Conservation (phyloP, 2,329 filamentous ascomycete species). For the Diaporthe velutina region DNA sequence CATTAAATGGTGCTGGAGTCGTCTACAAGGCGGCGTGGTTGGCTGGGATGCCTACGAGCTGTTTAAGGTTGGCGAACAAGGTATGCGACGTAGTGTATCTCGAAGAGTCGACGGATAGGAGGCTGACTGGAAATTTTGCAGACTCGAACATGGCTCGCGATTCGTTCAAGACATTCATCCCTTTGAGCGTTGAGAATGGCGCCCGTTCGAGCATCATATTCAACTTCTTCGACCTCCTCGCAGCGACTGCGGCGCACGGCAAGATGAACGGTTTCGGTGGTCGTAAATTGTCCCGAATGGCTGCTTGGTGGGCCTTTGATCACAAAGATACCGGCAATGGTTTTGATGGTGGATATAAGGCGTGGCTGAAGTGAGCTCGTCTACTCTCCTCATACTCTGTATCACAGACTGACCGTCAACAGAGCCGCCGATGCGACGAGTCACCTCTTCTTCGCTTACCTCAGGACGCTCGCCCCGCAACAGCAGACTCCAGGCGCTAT, state of each 20-base stretch:
- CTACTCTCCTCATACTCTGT: neutral
- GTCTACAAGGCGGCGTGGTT: conserved; percentile 90
- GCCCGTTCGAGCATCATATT: conserved; percentile 90
- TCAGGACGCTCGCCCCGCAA: conserved; percentile 90
- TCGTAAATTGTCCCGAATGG: conserved; percentile 92
- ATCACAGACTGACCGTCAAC: conserved; percentile 48
- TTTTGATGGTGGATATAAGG: conserved; percentile 93
- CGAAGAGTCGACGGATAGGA: conserved; percentile 1
- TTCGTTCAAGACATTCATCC: conserved; percentile 96
- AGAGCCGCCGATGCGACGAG: conserved; percentile 96
- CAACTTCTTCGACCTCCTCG: conserved; percentile 94
- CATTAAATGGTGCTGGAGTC: conserved; percentile 98
- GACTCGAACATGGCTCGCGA: conserved; percentile 93
- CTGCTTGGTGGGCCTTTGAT: conserved; percentile 99
- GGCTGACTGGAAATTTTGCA: conserved; percentile 51
- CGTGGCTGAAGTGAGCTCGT: conserved; percentile 80
- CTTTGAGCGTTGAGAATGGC: conserved; percentile 89
- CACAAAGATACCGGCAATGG: conserved; percentile 88
- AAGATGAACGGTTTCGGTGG: conserved; percentile 95
- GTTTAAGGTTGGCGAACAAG: conserved; percentile 93
- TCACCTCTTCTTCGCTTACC: conserved; percentile 97
- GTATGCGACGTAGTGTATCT: conserved; percentile 61
- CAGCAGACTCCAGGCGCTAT: conserved; percentile 79
- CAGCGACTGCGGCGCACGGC: conserved; percentile 90
- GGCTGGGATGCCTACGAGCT: conserved; percentile 98